Percentiles rank a stretch among this genome's conserved stretches.
Evolutionary conservation across 2,329 filamentous ascomycete genomes (phyloP).

Genomic region (Ascocoryne sarcoides): DNA sequence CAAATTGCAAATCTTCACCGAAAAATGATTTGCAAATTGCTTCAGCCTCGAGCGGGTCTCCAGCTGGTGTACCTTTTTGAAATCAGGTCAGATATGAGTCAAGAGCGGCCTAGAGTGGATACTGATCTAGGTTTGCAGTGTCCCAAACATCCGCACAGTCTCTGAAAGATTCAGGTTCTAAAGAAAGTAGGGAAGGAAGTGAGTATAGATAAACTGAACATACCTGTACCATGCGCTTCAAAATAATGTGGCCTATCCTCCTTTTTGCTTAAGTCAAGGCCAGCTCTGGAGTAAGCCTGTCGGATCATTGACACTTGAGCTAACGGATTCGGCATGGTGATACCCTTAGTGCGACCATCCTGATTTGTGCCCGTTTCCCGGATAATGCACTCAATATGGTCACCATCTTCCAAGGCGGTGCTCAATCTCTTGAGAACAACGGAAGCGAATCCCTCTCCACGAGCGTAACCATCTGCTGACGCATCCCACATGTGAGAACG

Average conservation of each 20-base stretch:
- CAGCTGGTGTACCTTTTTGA: too few relatives aligned
- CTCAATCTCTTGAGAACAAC: slow-evolving; percentile 49
- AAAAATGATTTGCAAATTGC: slow-evolving; percentile 5
- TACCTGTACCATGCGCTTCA: slow-evolving; percentile 19
- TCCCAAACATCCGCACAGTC: too few relatives aligned
- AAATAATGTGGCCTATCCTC: slow-evolving; percentile 11
- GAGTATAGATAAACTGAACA: too few relatives aligned
- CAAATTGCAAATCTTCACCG: background rate
- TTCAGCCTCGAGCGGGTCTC: slow-evolving; percentile 15
- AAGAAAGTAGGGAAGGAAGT: too few relatives aligned
- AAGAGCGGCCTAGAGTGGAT: too few relatives aligned
- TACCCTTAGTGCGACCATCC: slow-evolving; percentile 36
- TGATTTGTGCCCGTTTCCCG: slow-evolving; percentile 33
- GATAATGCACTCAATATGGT: slow-evolving; percentile 36
- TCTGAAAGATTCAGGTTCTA: too few relatives aligned
- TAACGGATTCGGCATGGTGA: slow-evolving; percentile 35
- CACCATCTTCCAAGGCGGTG: slow-evolving; percentile 32
- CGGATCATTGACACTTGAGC: slow-evolving; percentile 31
- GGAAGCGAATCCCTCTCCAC: slow-evolving; percentile 53
- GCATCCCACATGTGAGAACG: slow-evolving; percentile 41
- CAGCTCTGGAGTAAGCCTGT: slow-evolving; percentile 4
- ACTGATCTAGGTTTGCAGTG: too few relatives aligned
- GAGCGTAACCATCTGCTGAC: slow-evolving; percentile 53
- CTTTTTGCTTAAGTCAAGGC: slow-evolving; percentile 2
- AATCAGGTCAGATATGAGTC: too few relatives aligned